phyloP scores from a whole-genome alignment of 805 yeast genomes.

The Monosporozyma siamensis region DNA sequence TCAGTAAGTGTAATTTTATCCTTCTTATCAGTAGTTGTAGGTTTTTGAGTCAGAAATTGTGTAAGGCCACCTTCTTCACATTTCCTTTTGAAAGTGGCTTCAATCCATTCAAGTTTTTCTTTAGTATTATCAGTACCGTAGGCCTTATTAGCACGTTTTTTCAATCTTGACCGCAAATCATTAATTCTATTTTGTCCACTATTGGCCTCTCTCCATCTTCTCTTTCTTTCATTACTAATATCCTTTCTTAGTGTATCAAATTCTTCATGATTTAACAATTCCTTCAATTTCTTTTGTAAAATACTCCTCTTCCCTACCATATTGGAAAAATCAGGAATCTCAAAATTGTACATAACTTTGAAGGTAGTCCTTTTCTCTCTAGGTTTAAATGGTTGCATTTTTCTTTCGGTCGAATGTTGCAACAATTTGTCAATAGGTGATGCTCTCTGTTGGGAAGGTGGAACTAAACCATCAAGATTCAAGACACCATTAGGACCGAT shows the following conservation, averaged over 20 bases:
- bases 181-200: constrained; percentile 76
- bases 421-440: background rate
- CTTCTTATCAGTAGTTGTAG: constrained; percentile 5
- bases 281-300: constrained; percentile 20
- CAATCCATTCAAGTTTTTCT: constrained; percentile 61
- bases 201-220: constrained; percentile 41
- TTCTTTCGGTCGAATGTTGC: too few species aligned
- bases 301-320: constrained; percentile 14
- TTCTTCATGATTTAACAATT: constrained; percentile 15
- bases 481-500: constrained; percentile 13
- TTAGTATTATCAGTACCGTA: constrained; percentile 54
- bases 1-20: constrained; percentile 19
- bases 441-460: constrained; percentile 11
- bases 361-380: background rate
- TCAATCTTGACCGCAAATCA: constrained; percentile 71
- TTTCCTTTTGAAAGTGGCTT: constrained; percentile 60
- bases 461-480: constrained; percentile 26
- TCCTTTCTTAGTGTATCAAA: constrained; percentile 18
- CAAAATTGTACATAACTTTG: constrained; percentile 7
- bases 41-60: constrained; percentile 3
- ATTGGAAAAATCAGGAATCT: constrained; percentile 14
- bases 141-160: constrained; percentile 56
- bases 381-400: background rate
- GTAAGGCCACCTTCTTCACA: constrained; percentile 4
- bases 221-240: constrained; percentile 26